Conservation (phyloP, 2,329 filamentous ascomycete species). For the Diaporthe aspalathi region DNA sequence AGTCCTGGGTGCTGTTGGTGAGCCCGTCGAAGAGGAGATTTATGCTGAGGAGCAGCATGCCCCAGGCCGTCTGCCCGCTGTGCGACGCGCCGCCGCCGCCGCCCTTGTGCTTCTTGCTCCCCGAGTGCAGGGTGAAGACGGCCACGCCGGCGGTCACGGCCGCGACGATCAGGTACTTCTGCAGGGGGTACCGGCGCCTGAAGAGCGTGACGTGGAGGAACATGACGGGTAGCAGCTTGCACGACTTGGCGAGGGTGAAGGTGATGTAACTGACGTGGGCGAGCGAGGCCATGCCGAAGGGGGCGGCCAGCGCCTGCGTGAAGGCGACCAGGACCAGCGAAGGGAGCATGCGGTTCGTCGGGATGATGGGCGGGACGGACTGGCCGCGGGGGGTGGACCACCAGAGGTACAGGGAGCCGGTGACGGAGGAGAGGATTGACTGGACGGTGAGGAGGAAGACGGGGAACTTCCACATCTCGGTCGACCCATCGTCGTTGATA, state of each 20-base stretch:
- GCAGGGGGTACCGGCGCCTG: constrained; percentile 87
- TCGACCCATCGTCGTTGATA: constrained; percentile 66
- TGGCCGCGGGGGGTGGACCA: constrained; percentile 67
- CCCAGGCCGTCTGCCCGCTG: constrained; percentile 76
- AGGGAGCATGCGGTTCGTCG: constrained; percentile 76
- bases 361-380: constrained; percentile 76
- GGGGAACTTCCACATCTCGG: constrained; percentile 89
- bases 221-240: constrained; percentile 99
- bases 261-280: constrained; percentile 98
- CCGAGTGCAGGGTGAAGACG: constrained; percentile 88
- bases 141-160: constrained; percentile 93
- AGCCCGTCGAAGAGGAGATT: constrained; percentile 96
- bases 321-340: constrained; percentile 88
- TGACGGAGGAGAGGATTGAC: constrained; percentile 85
- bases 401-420: constrained; percentile 84
- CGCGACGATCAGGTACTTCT: constrained; percentile 95
- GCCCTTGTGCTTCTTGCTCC: constrained; percentile 59
- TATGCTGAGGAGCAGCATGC: constrained; percentile 83
- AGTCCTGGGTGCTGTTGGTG: constrained; percentile 96
- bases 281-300: constrained; percentile 93
- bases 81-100: constrained; percentile 41
- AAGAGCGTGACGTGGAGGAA: constrained; percentile 94
- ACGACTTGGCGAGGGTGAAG: constrained; percentile 96
- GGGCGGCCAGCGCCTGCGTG: constrained; percentile 89
- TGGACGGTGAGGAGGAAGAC: constrained; percentile 98